phyloP scores from a whole-genome alignment of 1,284 basidiomycete genomes.

The Caloboletus inedulis region DNA sequence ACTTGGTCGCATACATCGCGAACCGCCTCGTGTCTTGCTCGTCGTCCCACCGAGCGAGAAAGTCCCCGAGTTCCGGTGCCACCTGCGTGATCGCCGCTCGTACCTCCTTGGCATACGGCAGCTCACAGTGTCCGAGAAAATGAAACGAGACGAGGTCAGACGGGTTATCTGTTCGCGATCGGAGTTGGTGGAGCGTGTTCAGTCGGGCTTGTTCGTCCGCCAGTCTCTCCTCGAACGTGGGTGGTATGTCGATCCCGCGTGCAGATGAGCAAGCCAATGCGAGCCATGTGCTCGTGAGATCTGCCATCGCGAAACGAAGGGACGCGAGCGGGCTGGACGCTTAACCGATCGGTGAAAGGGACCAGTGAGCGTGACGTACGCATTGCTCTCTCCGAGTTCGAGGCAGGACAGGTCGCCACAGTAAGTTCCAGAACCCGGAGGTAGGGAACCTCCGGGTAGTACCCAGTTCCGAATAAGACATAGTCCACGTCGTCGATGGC shows the following conservation, averaged over 20 bases:
- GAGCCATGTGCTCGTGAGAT: conserved; percentile 44
- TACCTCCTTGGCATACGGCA: conserved; percentile 36
- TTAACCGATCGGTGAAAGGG: conserved; percentile 20
- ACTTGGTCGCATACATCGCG: conserved; percentile 40
- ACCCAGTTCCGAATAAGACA: conserved; percentile 45
- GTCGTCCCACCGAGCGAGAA: conserved; percentile 41
- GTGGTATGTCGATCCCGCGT: conserved; percentile 30
- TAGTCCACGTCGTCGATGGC: conserved; percentile 39
- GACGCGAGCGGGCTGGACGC: conserved; percentile 34
- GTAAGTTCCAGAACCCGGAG: conserved; percentile 36
- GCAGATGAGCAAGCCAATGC: conserved; percentile 35
- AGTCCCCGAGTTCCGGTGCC: conserved; percentile 30
- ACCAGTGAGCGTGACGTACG: conserved; percentile 1
- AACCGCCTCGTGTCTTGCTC: conserved; percentile 35
- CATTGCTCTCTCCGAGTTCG: not conserved
- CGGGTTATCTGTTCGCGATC: conserved; percentile 32
- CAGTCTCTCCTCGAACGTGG: conserved; percentile 31
- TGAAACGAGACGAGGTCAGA: conserved; percentile 40
- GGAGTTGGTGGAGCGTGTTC: conserved; percentile 24
- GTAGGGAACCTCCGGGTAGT: conserved; percentile 40
- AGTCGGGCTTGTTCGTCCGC: conserved; percentile 37
- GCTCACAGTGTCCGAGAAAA: conserved; percentile 36
- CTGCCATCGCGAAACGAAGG: conserved; percentile 43
- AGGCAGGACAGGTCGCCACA: not conserved
- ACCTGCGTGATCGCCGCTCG: conserved; percentile 34